Evolutionary conservation across 305 asterid genomes (phyloP).

Genomic region (Monarda citriodora): DNA sequence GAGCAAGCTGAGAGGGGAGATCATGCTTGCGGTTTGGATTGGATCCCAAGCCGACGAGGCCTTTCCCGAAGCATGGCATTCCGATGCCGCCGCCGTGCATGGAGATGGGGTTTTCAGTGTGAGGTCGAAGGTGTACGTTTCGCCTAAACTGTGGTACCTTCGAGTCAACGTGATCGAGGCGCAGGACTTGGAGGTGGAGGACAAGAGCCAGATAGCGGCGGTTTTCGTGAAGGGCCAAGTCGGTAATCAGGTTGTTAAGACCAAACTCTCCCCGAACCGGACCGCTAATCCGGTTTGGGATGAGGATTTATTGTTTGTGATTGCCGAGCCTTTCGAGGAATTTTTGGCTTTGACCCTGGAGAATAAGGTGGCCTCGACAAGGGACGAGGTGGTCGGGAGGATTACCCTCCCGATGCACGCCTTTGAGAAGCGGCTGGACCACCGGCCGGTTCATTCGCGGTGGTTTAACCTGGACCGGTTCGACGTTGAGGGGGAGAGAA

Average conservation of each 20-base stretch:
- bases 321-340: constrained; percentile 82
- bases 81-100: constrained; percentile 38
- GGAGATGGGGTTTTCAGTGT: constrained; percentile 44
- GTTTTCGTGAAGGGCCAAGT: constrained; percentile 43
- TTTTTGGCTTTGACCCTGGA: constrained; percentile 44
- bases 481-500: constrained; percentile 40
- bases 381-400: constrained; percentile 62
- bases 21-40: constrained; percentile 45
- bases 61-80: constrained; percentile 49
- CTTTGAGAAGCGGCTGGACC: constrained; percentile 52
- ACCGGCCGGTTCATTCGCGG: constrained; percentile 42
- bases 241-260: constrained; percentile 39
- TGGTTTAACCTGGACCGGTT: constrained; percentile 57
- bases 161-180: constrained; percentile 56
- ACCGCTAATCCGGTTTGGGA: constrained; percentile 64
- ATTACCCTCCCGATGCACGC: constrained; percentile 33
- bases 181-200: constrained; percentile 39
- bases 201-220: constrained; percentile 35
- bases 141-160: constrained; percentile 62
- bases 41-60: constrained; percentile 52
- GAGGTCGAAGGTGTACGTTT: constrained; percentile 54
- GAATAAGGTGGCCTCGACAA: constrained; percentile 30
- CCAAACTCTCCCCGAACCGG: constrained; percentile 31
- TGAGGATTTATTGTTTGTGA: constrained; percentile 64
- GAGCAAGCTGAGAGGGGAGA: constrained; percentile 26